phyloP scores from a whole-genome alignment of 2,329 filamentous ascomycete species.

The Pestalotiopsis sp. region DNA sequence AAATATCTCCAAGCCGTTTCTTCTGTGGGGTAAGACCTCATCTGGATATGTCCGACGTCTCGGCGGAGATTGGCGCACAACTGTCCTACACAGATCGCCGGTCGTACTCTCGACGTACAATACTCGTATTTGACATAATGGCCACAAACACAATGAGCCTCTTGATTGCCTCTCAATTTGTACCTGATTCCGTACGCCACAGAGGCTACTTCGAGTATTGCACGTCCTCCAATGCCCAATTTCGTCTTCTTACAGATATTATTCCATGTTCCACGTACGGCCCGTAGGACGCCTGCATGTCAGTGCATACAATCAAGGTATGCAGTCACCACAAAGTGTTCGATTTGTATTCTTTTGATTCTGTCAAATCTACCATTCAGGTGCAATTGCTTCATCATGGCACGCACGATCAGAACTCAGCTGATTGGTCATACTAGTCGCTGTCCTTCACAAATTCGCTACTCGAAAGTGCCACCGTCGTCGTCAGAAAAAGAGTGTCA shows the following conservation, averaged over 20 bases:
- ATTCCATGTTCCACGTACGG: conserved; percentile 18
- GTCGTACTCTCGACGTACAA: neutral
- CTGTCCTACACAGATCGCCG: neutral
- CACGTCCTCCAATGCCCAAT: neutral
- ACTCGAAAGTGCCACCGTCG: neutral
- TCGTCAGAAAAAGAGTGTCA: neutral
- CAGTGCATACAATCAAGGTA: conserved; percentile 16
- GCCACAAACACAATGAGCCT: neutral
- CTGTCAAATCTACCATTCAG: neutral
- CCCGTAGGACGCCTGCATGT: conserved; percentile 23
- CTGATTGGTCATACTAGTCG: neutral
- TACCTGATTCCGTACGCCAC: neutral
- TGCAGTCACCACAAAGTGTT: neutral
- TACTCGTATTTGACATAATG: neutral
- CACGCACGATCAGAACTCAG: neutral
- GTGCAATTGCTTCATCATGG: neutral
- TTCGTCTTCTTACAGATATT: conserved; percentile 16
- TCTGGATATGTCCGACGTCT: neutral
- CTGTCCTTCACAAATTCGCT: too few relatives aligned
- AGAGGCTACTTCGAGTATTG: neutral
- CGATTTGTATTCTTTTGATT: too few relatives aligned
- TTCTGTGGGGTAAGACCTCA: neutral
- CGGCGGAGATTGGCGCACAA: neutral
- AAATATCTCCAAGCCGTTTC: neutral
- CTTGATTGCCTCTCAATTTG: neutral